Evolutionary conservation across 2,329 filamentous ascomycete species (phyloP), one percentile per base, ranked within the genome.

Genomic region (Clonostachys sp.): DNA sequence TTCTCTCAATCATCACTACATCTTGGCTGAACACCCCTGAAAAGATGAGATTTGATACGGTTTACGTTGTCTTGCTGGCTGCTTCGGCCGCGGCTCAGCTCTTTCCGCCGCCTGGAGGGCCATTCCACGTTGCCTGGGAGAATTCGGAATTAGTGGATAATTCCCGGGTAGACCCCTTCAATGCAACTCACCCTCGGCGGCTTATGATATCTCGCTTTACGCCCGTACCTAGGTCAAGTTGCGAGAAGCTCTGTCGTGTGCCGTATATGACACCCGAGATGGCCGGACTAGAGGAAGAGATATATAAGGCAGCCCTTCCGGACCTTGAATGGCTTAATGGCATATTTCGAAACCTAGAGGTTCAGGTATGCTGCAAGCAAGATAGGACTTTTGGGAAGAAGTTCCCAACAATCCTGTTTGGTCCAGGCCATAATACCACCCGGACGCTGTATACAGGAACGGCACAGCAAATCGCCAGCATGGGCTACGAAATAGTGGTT

Each of bases 401-500:
- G 12, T 13, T 47, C 34, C 49, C 53, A 24, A n/a, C 62, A 1
- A 36, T 76, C 34, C 46, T 78, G 9, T 66, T 80, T 41, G 73
- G 71, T 0, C 68, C 74, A 2, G 76, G 72, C 5, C 61, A 68
- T 33, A 69, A 68, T 5, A 66, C 65, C 5, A 68, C 70, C 0
- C 62, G 74, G 1, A 55, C 73, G 1, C 41, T 74, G 2, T 73
- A 79, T 52, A 64, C 60, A 4, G 66, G 64, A 5, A 63, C 72
- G 48, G 71, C 73, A 2, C 65, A 66, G 3, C 67, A 71, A 5
- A 60, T 80, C 4, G 71, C 74, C 1, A 72, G 70, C 14, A 61
- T 67, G 6, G 75, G 75, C 0, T 72, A 68, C 44, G 60, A 67
- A 1, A 70, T 80, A 3, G 58, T 76, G 12, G 60, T 73, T 0